Percentiles rank a stretch among this genome's conserved stretches.
Conservation (phyloP, 495 filamentous ascomycete species). For the Mytilinidion resinicola region DNA sequence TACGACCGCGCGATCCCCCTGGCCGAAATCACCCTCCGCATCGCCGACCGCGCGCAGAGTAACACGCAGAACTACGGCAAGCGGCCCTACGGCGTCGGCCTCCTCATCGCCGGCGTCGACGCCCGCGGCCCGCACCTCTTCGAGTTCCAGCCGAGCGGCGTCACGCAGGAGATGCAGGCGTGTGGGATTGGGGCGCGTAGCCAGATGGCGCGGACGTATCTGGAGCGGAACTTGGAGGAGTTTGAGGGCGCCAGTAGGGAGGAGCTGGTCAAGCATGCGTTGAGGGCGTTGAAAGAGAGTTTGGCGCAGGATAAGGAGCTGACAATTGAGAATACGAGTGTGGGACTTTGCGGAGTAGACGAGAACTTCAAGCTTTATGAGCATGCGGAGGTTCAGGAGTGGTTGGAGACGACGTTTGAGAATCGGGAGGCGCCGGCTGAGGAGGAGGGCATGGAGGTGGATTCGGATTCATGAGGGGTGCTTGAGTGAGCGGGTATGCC, state of each 20-base stretch:
- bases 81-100: slow-evolving; percentile 91
- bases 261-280: slow-evolving; percentile 82
- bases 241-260: slow-evolving; percentile 69
- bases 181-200: slow-evolving; percentile 92
- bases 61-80: slow-evolving; percentile 98
- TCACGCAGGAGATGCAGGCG: slow-evolving; percentile 94
- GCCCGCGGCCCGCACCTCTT: slow-evolving; percentile 90
- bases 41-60: slow-evolving; percentile 91
- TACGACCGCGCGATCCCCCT: slow-evolving; percentile 90
- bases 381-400: slow-evolving; percentile 67
- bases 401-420: slow-evolving; percentile 58
- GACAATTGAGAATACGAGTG: slow-evolving; percentile 90
- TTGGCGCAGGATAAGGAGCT: slow-evolving; percentile 95
- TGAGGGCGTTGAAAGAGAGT: slow-evolving; percentile 90
- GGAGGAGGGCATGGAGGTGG: slow-evolving; percentile 69
- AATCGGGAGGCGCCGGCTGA: slow-evolving; percentile 58
- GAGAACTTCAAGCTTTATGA: slow-evolving; percentile 88
- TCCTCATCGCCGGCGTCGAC: slow-evolving; percentile 90
- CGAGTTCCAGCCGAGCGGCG: slow-evolving; percentile 93
- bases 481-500: not conserved
- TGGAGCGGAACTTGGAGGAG: slow-evolving; percentile 82
- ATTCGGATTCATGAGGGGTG: slow-evolving; percentile 32
- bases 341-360: slow-evolving; percentile 55
- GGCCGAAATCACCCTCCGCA: slow-evolving; percentile 77
- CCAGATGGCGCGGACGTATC: slow-evolving; percentile 94